These are phyloP conservation scores for Pseudozyma sp. DNA, from an alignment of 1,284 basidiomycete species.

Conservation along the genomic window DNA sequence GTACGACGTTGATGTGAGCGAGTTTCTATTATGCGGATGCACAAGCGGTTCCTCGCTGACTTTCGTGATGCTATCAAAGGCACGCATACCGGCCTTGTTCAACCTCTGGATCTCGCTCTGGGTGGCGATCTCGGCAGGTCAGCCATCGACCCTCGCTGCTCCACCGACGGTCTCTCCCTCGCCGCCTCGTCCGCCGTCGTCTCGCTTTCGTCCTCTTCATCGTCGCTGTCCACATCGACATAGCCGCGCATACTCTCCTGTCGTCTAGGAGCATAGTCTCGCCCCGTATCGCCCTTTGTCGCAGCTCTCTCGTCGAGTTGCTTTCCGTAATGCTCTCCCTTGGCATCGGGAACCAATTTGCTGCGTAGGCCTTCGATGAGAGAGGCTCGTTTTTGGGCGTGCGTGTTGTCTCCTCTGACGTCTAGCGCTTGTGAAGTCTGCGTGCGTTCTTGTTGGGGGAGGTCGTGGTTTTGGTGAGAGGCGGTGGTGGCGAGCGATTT, in stretches of 20 bases:
- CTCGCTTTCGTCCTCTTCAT: conserved; percentile 4
- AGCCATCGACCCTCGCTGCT: background rate
- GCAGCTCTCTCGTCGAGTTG: conserved; percentile 32
- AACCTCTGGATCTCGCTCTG: too few relatives aligned
- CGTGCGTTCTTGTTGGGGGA: too few relatives aligned
- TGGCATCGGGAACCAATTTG: conserved; percentile 33
- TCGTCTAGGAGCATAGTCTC: conserved; percentile 35
- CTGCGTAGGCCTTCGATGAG: conserved; percentile 28
- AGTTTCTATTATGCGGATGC: too few relatives aligned
- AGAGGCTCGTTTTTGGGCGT: conserved; percentile 4
- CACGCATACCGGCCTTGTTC: too few relatives aligned
- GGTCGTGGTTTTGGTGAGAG: background rate
- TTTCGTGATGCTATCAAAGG: too few relatives aligned
- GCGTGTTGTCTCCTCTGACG: too few relatives aligned
- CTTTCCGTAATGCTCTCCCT: conserved; percentile 10
- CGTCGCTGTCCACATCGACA: conserved; percentile 32
- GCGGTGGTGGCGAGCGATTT: conserved; percentile 6
- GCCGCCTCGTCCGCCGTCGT: background rate
- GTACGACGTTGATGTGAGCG: too few relatives aligned
- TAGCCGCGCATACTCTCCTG: conserved; percentile 6
- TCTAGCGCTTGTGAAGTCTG: too few relatives aligned
- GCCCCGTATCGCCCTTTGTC: conserved; percentile 33
- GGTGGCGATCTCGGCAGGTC: too few relatives aligned
- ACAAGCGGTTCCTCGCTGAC: too few relatives aligned
- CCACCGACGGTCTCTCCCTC: background rate